These are phyloP conservation scores for Colletotrichum neosansevieriae DNA, from an alignment of 2,329 filamentous ascomycete genomes.

Conservation along the genomic window DNA sequence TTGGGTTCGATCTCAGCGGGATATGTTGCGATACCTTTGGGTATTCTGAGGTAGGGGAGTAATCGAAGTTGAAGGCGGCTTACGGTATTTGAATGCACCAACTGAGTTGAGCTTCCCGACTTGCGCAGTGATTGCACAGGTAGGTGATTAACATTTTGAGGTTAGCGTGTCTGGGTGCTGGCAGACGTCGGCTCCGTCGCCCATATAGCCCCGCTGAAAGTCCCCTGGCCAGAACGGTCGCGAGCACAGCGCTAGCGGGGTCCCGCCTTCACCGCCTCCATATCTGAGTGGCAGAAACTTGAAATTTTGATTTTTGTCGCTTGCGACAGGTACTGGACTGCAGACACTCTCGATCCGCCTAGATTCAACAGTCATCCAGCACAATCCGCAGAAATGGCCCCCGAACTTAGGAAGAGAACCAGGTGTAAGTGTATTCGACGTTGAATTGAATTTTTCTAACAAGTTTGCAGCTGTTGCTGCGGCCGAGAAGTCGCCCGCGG, in stretches of 20 bases:
- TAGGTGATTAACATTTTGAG: neutral
- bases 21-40: neutral
- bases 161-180: conserved; percentile 22
- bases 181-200: conserved; percentile 7
- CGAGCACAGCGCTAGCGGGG: conserved; percentile 23
- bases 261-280: conserved; percentile 32
- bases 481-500: conserved; percentile 49
- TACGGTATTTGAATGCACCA: neutral
- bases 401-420: conserved; percentile 56
- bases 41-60: too few relatives aligned
- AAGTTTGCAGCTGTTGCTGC: conserved; percentile 45
- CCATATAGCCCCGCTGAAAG: conserved; percentile 25
- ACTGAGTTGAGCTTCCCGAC: too few relatives aligned
- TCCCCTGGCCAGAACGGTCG: conserved; percentile 16
- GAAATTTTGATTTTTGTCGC: conserved; percentile 42
- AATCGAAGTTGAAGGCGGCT: neutral
- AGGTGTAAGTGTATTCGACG: conserved; percentile 44
- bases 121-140: neutral
- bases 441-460: conserved; percentile 4
- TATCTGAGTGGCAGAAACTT: conserved; percentile 38
- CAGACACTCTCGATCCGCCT: conserved; percentile 20
- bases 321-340: conserved; percentile 28
- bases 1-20: too few relatives aligned
- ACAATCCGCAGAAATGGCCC: conserved; percentile 54
- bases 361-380: conserved; percentile 23